Conservation (phyloP, 768 basidiomycete genomes). For the Russula sp. region DNA sequence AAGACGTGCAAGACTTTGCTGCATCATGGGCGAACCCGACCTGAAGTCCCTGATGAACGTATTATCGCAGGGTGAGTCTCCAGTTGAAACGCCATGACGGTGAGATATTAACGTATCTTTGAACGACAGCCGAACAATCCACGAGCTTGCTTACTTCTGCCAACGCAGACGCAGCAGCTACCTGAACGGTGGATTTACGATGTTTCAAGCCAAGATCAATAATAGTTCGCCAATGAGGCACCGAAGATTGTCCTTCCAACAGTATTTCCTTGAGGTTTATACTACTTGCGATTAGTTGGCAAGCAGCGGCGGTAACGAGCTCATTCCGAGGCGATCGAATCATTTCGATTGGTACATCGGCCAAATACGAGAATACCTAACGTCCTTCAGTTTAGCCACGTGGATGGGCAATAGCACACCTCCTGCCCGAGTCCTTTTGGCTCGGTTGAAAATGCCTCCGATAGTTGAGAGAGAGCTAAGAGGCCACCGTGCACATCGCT, state of each 20-base stretch:
- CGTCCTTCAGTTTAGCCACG: slow-evolving; percentile 3
- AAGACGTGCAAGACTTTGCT: slow-evolving; percentile 70
- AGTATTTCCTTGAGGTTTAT: slow-evolving; percentile 57
- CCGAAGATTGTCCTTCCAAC: slow-evolving; percentile 41
- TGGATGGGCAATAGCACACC: slow-evolving; percentile 38
- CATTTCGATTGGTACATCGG: slow-evolving; percentile 52
- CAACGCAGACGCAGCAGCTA: slow-evolving; percentile 71
- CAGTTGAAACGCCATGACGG: neutral
- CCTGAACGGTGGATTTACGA: slow-evolving; percentile 60
- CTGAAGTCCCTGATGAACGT: slow-evolving; percentile 67
- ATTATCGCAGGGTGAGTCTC: slow-evolving; percentile 25
- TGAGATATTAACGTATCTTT: slow-evolving; percentile 62
- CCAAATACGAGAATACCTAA: slow-evolving; percentile 66
- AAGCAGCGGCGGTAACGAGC: slow-evolving; percentile 67
- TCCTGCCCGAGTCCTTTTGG: slow-evolving; percentile 37
- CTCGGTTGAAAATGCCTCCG: slow-evolving; percentile 47
- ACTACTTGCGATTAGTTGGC: slow-evolving; percentile 62
- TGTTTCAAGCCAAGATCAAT: slow-evolving; percentile 73
- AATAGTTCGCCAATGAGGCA: slow-evolving; percentile 64
- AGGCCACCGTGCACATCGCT: slow-evolving; percentile 79
- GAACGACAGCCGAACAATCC: slow-evolving; percentile 60
- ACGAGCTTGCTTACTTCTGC: slow-evolving; percentile 62
- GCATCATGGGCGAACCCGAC: slow-evolving; percentile 49
- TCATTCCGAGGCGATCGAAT: slow-evolving; percentile 68
- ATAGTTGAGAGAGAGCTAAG: slow-evolving; percentile 69